Conservation (phyloP, 306 rosid species). For the Malus fusca region DNA sequence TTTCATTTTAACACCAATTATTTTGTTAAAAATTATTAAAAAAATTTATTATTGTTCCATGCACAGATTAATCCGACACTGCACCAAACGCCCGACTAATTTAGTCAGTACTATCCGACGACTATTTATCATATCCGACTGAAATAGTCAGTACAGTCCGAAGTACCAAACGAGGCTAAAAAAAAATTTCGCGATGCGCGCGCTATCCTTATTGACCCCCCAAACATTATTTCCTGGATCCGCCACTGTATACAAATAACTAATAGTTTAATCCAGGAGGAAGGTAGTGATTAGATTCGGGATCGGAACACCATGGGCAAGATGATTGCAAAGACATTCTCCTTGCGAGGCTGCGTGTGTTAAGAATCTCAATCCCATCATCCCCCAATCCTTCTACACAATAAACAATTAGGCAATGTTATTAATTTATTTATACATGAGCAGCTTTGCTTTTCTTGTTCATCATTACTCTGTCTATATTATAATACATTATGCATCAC, state of each 20-base stretch:
- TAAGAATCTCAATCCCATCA: conserved; percentile 69
- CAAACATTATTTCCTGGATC: too few species aligned
- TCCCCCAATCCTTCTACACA: conserved; percentile 14
- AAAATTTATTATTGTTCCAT: too few species aligned
- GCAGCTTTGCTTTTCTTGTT: conserved; percentile 1
- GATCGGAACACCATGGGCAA: conserved; percentile 61
- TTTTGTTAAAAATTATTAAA: too few species aligned
- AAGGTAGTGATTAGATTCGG: conserved; percentile 51
- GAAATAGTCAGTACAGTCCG: too few species aligned
- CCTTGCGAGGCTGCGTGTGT: conserved; percentile 68
- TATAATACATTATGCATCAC: background rate
- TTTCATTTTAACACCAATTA: too few species aligned
- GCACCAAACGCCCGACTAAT: too few species aligned
- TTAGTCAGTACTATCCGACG: too few species aligned
- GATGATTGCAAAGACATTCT: conserved; percentile 74
- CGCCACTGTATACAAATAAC: background rate
- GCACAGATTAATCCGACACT: too few species aligned
- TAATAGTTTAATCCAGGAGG: background rate
- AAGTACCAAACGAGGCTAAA: too few species aligned
- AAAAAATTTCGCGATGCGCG: too few species aligned
- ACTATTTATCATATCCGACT: too few species aligned
- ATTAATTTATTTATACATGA: background rate
- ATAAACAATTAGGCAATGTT: background rate
- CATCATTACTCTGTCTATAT: background rate
- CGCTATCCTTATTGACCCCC: too few species aligned